Base-by-base conservation (phyloP, 495 filamentous ascomycete genomes). In the Penicillium parvum region DNA sequence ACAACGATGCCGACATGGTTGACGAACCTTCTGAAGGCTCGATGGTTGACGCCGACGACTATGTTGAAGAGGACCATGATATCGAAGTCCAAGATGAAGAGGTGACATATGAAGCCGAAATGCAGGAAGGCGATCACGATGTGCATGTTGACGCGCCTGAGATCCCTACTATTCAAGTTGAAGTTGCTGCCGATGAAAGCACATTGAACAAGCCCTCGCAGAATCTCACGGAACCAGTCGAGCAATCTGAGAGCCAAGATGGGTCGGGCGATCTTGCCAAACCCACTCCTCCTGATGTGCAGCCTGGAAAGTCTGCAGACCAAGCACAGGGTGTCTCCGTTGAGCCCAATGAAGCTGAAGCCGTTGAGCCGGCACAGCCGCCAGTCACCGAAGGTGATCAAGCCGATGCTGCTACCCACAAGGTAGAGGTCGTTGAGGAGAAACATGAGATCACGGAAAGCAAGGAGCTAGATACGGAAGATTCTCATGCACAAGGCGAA, bases 1-100 rank as follows among this genome's bases (percentile, higher is more conserved):
- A 50, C 2, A 55, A 55, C 18, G 73, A 77, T 61, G 72, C 72
- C 16, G 71, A 72, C 45, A 76, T 76, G 73, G 61, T 57, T 28
- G 75, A 73, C 47, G 71, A 75, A 47, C 59, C 65, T 19, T 64
- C 61, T 22, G 65, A 67, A 45, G 59, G 57, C 7, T 58, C 67
- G 27, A 72, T 71, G 60, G 47, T 63, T 37, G 67, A 72, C 40
- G 55, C 58, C 12, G 62, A 68, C 5, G 51, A 61, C 12, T 49
- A 58, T 11, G 41, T 45, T 7, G 63, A 70, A 10, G 53, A 52
- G 37, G 55, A 60, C 16, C 42, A 65, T 19, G 61, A 60, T 32
- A 50, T 66, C 27, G 65, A 67, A 14, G 61, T 70, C 38, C 57
- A 69, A 30, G 60, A 58, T 32, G 53, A 53, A 15, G 62, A 63